Evolutionary conservation across 2,329 filamentous ascomycete genomes (phyloP).

Genomic region (Fusarium napiforme): DNA sequence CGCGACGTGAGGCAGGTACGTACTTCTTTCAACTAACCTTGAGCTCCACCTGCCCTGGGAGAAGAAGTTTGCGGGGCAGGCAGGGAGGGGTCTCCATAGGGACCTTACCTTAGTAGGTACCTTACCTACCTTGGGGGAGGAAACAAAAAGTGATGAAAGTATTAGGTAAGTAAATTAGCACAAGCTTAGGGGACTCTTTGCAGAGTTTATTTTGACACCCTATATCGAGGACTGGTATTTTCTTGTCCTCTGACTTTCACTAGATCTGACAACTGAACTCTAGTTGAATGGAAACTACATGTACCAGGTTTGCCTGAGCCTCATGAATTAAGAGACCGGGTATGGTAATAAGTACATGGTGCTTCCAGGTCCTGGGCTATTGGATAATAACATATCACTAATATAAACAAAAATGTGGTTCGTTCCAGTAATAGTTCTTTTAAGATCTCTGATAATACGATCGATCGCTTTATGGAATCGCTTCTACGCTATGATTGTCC

Average conservation of each 20-base stretch:
- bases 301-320: neutral
- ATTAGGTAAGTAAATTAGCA: too few species aligned
- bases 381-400: neutral
- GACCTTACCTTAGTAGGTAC: too few species aligned
- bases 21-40: constrained; percentile 1
- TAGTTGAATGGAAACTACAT: neutral
- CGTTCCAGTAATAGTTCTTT: neutral
- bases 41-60: neutral
- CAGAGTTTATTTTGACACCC: too few species aligned
- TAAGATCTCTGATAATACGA: constrained; percentile 20
- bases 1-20: constrained; percentile 10
- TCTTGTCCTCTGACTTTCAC: too few species aligned
- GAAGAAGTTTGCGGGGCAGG: neutral
- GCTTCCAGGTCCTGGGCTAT: neutral
- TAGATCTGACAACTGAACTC: neutral
- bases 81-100: neutral
- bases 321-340: neutral
- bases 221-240: too few species aligned
- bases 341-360: neutral
- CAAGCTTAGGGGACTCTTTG: too few species aligned
- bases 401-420: neutral
- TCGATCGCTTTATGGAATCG: constrained; percentile 34
- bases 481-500: constrained; percentile 26
- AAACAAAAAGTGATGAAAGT: too few species aligned
- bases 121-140: too few species aligned